Base-by-base conservation (phyloP, 2,329 filamentous ascomycete genomes). In the Exophiala alcalophila region DNA sequence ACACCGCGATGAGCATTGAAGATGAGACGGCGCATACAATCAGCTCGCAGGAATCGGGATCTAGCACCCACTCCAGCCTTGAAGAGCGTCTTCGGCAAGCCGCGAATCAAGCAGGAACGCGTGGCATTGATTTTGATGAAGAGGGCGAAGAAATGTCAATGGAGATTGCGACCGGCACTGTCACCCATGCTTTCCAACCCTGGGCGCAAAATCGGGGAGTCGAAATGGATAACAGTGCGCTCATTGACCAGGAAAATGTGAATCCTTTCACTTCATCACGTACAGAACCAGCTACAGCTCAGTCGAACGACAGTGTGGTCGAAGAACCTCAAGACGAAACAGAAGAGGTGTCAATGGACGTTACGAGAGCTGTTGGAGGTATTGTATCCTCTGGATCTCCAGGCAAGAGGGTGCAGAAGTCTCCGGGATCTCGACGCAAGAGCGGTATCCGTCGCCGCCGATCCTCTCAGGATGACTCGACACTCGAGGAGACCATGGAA, bases 271-370 rank as follows among this genome's bases (percentile, higher is more conserved):
- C 45, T 8, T 65, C 67, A 15, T 65, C 65, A n/a, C 64, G 64
- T 34, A 64, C 31, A 16, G 18, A 5, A 14, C 10, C 60, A 16
- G 40, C 15, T 23, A 11, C 16, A 23, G 21, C 60, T 14, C 40
- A 54, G 5, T 18, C 30, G 4, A 27, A 43, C 11, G 47, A 57
- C 50, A 42, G 47, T 49, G 42, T 50, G 18, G 62, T 63, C 45
- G 65, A 71, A 37, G 59, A 71, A 16, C 60, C 67, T 4, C 67
- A 74, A 14, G 72, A 65, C 11, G 68, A 74, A 16, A 74, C 77
- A 14, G 77, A 80, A 51, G 86, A 90, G 26, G 82, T 94, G 73
- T 92, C 87, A 15, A 96, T 97, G 91, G 91, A 97, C 56, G 86
- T 96, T 5, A 96, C 91, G 2, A 80, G 79, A 40, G 86, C 80